Evolutionary conservation across 192 early-diverging fungal genomes (phyloP), one percentile per base, ranked within the genome.

Genomic region (Coemansia sp.): DNA sequence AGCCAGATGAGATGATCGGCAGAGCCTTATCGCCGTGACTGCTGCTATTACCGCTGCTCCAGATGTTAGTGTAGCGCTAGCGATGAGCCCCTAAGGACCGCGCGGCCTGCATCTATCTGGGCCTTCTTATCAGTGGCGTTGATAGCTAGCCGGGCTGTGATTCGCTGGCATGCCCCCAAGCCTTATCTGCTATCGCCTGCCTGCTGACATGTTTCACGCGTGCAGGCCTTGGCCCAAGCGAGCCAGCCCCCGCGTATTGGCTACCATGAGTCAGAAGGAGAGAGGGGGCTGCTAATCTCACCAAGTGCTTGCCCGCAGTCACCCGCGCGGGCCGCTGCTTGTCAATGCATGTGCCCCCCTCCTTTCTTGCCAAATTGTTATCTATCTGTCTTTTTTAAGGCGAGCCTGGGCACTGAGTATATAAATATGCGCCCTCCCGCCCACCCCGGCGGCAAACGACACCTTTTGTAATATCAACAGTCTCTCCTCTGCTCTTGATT

Each of bases 131-230:
- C 33, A 34, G 10, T 14, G 3, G 26, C 5, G 28, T 13, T n/a
- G 53, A 56, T 56, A 18, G 18, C 26, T 34, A 56, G 16, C 1
- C 53, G 5, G 8, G 5, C 3, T 28, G 33, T 56, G 53, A 56
- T 56, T 56, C 53, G 53, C 53, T 56, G 53, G 14, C n/a, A 10
- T 5, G 16, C 13, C 7, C 16, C 31, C 16, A 51, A 26, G 48
- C 33, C 53, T 56, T 56, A 56, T 56, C 53, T 56, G 14, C 18
- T 34, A 28, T 28, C 28, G 28, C 53, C 16, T 16, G 51, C 51
- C 53, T 34, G 53, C 53, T 56, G 53, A 56, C 53, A 18, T 14
- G 24, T 34, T n/a, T 56, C 28, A n/a, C 53, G 53, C 31, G 50
- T 24, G 24, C 50, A 24, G 50, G 8, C 50, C 24, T 31, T 31